Base-by-base conservation (phyloP, 1,284 basidiomycete genomes). In the Irpex lacteus region DNA sequence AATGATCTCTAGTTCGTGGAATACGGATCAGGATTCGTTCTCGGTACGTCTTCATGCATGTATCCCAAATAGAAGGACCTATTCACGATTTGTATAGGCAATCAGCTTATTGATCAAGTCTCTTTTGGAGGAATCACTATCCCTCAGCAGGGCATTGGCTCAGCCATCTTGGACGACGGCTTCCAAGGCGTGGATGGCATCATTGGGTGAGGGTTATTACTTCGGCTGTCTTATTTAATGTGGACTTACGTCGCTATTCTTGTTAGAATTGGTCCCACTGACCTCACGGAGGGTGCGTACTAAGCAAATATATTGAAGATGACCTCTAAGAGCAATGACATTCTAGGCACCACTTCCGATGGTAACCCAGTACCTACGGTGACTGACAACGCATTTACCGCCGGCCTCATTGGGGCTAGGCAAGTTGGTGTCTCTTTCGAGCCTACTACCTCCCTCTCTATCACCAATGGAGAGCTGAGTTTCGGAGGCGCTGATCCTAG, bases 61-160 rank as follows among this genome's bases (percentile, higher is more conserved):
- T 3, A 5, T 21, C 21, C 18, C 18, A 26, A 26, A 26, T 26
- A 26, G 26, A 26, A 26, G 26, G 26, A 26, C 26, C 26, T 26
- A 26, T 26, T 26, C 4, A 26, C 26, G 26, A 26, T 26, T 4
- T 40, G 6, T 55, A 18, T 50, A 69, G 69, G 71, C 44, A 67
- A 71, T 60, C 66, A 72, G 61, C 70, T 64, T 64, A 54, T 66
- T 6, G 72, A 63, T 70, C 56, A 64, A 63, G 5, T 69, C 71
- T 40, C 68, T 64, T 13, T 36, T 74, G 56, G 52, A 26, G 26
- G 40, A 11, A 18, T 63, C 47, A 60, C 36, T 11, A 69, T 70
- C 49, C 62, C 65, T 15, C 36, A 65, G 32, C 86, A 87, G 70
- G 82, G 81, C 4, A 85, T 87, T 61, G 86, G 85, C 65, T 83